phyloP scores from a whole-genome alignment of 2,329 filamentous ascomycete genomes.

The Cercospora sp. region DNA sequence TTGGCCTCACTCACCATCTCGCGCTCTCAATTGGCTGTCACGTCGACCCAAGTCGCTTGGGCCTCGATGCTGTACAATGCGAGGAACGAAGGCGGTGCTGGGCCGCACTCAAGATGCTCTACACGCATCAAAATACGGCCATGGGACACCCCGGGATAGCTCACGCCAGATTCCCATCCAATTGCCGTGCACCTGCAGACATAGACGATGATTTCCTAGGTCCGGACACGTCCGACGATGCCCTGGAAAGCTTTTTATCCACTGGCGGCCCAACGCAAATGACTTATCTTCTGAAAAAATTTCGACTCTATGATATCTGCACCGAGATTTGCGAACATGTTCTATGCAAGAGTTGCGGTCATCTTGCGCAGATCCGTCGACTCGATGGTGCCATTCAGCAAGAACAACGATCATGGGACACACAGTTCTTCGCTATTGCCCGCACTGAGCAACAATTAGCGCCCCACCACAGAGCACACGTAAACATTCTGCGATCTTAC shows the following conservation, averaged over 20 bases:
- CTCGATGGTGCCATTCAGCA: background rate
- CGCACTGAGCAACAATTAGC: background rate
- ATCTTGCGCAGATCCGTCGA: background rate
- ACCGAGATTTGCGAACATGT: background rate
- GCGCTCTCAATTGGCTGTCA: conserved; percentile 6
- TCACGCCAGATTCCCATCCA: background rate
- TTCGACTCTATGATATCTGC: conserved; percentile 9
- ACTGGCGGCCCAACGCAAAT: background rate
- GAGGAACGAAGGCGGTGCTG: conserved; percentile 8
- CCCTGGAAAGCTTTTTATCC: background rate
- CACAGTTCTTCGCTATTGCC: background rate
- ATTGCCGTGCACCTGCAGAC: background rate
- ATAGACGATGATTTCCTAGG: background rate
- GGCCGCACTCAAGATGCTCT: conserved; percentile 9
- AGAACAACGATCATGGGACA: background rate
- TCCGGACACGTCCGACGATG: background rate
- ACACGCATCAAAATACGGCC: background rate
- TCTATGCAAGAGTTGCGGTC: background rate
- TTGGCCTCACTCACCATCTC: conserved; percentile 7
- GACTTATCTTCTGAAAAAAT: conserved; percentile 3
- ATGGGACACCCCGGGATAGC: background rate
- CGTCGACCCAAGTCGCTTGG: background rate
- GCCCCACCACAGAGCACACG: background rate
- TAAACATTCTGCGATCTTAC: conserved; percentile 6
- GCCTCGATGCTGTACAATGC: background rate